Base-by-base conservation (phyloP, 345 rosid species). In the Eucalyptus guilfoylei region DNA sequence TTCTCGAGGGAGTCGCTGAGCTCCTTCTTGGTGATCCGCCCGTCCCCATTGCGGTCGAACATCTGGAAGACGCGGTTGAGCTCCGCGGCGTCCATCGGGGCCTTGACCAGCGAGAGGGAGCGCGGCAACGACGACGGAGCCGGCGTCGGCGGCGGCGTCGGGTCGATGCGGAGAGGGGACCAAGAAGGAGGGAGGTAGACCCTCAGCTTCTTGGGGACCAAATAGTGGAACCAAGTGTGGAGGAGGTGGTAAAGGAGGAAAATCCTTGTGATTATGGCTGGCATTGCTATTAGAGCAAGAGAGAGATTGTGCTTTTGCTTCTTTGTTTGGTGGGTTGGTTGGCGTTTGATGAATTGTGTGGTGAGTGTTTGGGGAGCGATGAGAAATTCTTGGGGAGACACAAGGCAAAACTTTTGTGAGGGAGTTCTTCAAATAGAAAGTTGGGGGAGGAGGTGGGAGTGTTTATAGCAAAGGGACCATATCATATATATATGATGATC, bases 11-110 rank as follows among this genome's bases (percentile, higher is more conserved):
- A 96, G 54, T 95, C 93, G 34, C 86, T 92, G 16, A 97, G 89
- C 94, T 97, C 99, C 88, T 93, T 87, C 90, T 91, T 92, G 7
- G 97, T 92, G 90, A 97, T 96, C 14, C 91, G 85, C 2, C 99
- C 99, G 87, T 97, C 98, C 7, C 97, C 97, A 26, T 97, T 94
- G 87, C 92, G 93, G 90, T 97, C 99, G 60, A 97, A 97, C 96
- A 94, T 93, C 80, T 95, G 95, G 90, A 97, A 97, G n/a, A 97
- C 95, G 8, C 94, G 92, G 54, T 92, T 89, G 30, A 96, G 92
- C 92, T 96, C 99, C 8, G 91, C 49, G 1, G 90, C 86, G 34
- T 94, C 95, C 98, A 94, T 96, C 55, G 81, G 88, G 86, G 87
- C 55, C 37, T 47, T 62, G 34, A 26, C 88, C 42, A 34, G 50